These are phyloP conservation scores for Fusarium ramigenum DNA, from an alignment of 2,329 filamentous ascomycete species.

Conservation along the genomic window DNA sequence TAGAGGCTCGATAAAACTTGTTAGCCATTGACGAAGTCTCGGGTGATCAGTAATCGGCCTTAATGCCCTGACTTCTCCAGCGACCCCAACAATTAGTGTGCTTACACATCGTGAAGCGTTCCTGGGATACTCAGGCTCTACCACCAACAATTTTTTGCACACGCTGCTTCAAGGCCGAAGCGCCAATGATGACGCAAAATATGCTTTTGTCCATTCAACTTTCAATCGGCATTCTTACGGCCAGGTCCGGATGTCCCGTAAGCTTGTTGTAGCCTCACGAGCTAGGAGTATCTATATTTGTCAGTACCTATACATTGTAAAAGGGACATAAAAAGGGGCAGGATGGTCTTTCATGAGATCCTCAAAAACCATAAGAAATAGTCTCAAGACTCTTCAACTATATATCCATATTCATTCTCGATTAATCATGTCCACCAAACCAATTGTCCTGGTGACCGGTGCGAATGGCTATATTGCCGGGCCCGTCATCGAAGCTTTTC, in stretches of 20 bases:
- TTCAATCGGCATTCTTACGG: neutral
- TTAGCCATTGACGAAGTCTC: neutral
- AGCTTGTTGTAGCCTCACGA: neutral
- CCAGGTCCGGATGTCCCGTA: neutral
- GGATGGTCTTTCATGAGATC: neutral
- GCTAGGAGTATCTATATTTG: neutral
- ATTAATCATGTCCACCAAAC: conserved; percentile 34
- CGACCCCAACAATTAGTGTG: neutral
- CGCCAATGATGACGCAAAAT: neutral
- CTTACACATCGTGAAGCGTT: neutral
- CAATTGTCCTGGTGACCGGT: conserved; percentile 49
- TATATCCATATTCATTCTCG: neutral
- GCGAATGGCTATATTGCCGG: conserved; percentile 53
- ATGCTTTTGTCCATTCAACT: neutral
- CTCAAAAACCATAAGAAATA: neutral
- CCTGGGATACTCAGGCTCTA: neutral
- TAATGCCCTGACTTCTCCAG: neutral
- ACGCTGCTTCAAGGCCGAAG: neutral
- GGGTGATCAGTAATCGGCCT: neutral
- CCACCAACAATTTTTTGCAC: neutral
- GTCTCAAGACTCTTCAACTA: neutral
- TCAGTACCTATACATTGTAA: neutral
- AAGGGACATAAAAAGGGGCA: neutral
- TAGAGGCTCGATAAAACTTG: neutral
- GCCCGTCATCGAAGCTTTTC: conserved; percentile 49